Evolutionary conservation across 257 asterid species (phyloP).

Genomic region (Datura wrightii): DNA sequence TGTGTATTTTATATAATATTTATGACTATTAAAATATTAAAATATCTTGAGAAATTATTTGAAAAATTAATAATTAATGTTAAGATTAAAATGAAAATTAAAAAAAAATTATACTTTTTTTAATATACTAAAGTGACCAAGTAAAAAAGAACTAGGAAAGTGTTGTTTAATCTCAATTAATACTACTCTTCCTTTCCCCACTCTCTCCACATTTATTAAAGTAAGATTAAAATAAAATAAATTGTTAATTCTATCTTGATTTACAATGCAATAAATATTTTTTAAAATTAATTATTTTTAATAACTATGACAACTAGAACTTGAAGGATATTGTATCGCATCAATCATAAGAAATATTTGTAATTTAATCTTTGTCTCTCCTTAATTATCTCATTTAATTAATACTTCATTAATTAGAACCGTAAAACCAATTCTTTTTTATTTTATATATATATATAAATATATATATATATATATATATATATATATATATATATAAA

Average conservation of each 20-base stretch:
- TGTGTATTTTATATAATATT: too few relatives aligned
- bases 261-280: neutral
- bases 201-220: neutral
- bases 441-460: too few relatives aligned
- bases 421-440: too few relatives aligned
- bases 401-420: neutral
- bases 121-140: neutral
- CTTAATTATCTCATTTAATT: neutral
- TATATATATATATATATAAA: too few relatives aligned
- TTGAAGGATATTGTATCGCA: too few relatives aligned
- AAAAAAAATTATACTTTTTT: too few relatives aligned
- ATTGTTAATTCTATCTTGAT: neutral
- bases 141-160: fast-evolving
- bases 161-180: neutral
- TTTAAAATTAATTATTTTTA: too few relatives aligned
- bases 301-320: too few relatives aligned
- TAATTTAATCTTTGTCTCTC: neutral
- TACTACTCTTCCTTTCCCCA: too few relatives aligned
- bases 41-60: too few relatives aligned
- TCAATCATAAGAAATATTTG: neutral
- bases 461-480: too few relatives aligned
- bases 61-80: neutral
- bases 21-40: too few relatives aligned
- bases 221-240: neutral
- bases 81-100: neutral